Base-by-base conservation (phyloP, 805 yeast species). In the Jamesozyma lodderae region DNA sequence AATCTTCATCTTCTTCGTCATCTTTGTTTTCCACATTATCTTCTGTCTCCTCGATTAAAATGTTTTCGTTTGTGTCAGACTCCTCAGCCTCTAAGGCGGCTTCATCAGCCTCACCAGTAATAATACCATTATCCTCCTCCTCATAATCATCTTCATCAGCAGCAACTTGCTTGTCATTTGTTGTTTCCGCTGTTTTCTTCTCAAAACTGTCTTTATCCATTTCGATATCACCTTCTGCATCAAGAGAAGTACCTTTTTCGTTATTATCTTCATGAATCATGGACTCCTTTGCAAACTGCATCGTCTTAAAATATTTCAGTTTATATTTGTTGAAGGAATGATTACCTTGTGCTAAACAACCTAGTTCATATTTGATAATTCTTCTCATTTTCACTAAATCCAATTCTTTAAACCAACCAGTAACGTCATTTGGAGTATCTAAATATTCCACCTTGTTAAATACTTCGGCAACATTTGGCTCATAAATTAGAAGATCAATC, bases 391-490 rank as follows among this genome's bases (percentile, higher is more conserved):
- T 75, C 20, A 72, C 70, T 51, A 86, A 67, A 3, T 79, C 75
- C 31, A 75, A 68, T 43, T 70, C 72, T 37, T 70, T 70, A 43
- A 75, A 72, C 97, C 97, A 90, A 1, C 97, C 97, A 3, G 64
- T 59, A 3, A 55, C 43, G 33, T 59, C 60, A 33, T 59, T 58
- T 3, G 58, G 55, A 19, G 46, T 42, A 39, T 79, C 81, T 34
- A 72, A 72, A 41, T 72, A 73, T 42, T 76, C 78, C 17, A 75
- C 70, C 9, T 58, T 57, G 0, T 62, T 61, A 22, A 64, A 63
- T 2, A 73, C 41, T 8, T 56, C 60, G 14, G 69, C 59, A 8
- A 88, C 66, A 45, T 78, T 79, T 8, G 76, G 73, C 37, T 60
- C 65, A 51, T 85, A 94, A 5, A 70, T 57, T 4, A 92, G 65